Evolutionary conservation across 306 rosid species (phyloP), one percentile per base, ranked within the genome.

Genomic region (Elaeagnus macrophylla): DNA sequence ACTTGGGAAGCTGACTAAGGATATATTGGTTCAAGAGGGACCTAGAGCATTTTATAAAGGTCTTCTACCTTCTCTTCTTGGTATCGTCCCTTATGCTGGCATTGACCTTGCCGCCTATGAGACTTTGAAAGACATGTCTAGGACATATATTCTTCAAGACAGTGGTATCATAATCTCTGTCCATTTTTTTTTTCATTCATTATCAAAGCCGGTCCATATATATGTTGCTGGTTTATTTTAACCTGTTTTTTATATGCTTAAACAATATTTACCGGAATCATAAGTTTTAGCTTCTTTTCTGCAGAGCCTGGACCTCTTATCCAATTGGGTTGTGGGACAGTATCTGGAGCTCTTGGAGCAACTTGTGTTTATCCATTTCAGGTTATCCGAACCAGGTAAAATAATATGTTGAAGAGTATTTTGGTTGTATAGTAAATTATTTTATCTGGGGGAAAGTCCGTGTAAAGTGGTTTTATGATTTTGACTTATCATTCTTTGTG

Each of bases 281-380:
- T 67, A 25, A 62, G 19, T n/a, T 15, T 10, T 38, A 9, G 9
- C 13, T 9, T 51, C 20, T 42, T 39, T 57, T 66, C 56, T 73
- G 71, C 65, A 78, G 96, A 88, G 61, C 79, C 94, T 50, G 94
- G 96, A 56, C 84, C 94, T 69, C 81, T 88, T 42, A 68, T 80
- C 25, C 94, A 88, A 78, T 66, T 88, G 66, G 96, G 94, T 62
- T 88, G 94, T 59, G 96, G 96, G 59, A 88, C 91, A 9, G 43
- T 80, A 68, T 88, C 96, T n/a, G 96, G 91, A 74, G 81, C 94
- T 61, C 85, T 88, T 53, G 94, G 96, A 67, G 94, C 96, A 55
- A 67, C 96, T 18, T 88, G 91, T 65, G 96, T 88, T 66, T 88
- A 88, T 72, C 94, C 94, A 6, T 73, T 88, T 69, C 94, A 88